Base-by-base conservation (phyloP, 2,329 filamentous ascomycete genomes). In the Fonsecaea pedrosoi region DNA sequence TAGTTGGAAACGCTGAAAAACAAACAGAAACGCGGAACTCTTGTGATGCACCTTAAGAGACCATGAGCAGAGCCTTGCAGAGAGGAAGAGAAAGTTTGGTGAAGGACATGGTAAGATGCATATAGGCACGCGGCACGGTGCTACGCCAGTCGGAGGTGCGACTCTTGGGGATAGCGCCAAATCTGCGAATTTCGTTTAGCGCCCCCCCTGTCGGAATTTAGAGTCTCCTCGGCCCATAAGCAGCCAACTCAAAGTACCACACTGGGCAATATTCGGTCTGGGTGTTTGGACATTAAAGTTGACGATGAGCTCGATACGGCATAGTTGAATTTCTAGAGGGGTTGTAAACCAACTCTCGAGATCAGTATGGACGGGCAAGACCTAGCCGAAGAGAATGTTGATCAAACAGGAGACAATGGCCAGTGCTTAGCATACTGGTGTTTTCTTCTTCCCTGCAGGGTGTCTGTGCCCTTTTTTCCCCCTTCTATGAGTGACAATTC, bases 1-100 rank as follows among this genome's bases (percentile, higher is more conserved):
- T 78, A 72, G 71, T 72, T 64, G 70, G 71, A 72, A 61, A 61
- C 25, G 48, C 57, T 60, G 59, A 54, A 66, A 62, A 30, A 37
- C 48, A 60, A 64, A 62, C 54, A 60, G 48, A 68, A 62, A 64
- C 48, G 54, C 61, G 61, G 37, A 60, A 60, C 48, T 68, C 68
- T 67, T 58, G 60, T 60, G 62, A 66, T 63, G 69, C 60, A 64
- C 68, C 45, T 69, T 64, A 70, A 67, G 68, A 65, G 58, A 69
- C 60, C 66, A 65, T 73, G 69, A 64, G 66, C 54, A 70, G 64
- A 67, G 66, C 71, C 68, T 71, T 71, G 68, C 55, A 58, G 63
- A 60, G 62, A 69, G 61, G 61, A 70, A 69, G 58, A 67, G 58
- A 62, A 38, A 70, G 57, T 60, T 21, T 54, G 56, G 42, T 58